Conservation (phyloP, 2,329 filamentous ascomycete genomes). For the Zelopaecilomyces penicillatus region DNA sequence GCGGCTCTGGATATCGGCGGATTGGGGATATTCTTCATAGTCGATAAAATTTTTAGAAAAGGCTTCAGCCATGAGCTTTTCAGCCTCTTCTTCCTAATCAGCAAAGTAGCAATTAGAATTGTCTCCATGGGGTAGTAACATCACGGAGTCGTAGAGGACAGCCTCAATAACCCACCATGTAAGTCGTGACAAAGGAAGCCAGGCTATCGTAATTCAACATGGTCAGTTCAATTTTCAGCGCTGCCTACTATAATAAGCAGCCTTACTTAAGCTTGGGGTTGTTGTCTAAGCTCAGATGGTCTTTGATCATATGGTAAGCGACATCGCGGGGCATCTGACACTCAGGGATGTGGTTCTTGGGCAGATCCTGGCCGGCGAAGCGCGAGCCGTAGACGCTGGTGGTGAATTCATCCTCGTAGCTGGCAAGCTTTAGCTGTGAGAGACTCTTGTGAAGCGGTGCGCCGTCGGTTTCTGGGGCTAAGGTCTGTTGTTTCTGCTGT, state of each 20-base stretch:
- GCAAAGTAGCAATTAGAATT: slow-evolving; percentile 1
- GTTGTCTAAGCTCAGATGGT: slow-evolving; percentile 84
- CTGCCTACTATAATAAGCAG: neutral
- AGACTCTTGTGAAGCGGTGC: slow-evolving; percentile 13
- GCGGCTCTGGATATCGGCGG: slow-evolving; percentile 81
- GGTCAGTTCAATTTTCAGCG: slow-evolving; percentile 6
- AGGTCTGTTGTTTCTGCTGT: too few species aligned
- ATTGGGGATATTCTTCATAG: slow-evolving; percentile 76
- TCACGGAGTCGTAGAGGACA: neutral
- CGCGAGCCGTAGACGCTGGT: slow-evolving; percentile 81
- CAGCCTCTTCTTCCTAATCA: slow-evolving; percentile 78
- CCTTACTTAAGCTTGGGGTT: slow-evolving; percentile 77
- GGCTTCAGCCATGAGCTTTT: slow-evolving; percentile 88
- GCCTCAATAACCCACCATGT: slow-evolving; percentile 58
- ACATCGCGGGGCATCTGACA: slow-evolving; percentile 82
- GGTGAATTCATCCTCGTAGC: slow-evolving; percentile 52
- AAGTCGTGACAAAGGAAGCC: slow-evolving; percentile 90
- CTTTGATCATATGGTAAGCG: slow-evolving; percentile 96
- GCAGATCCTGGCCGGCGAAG: slow-evolving; percentile 74
- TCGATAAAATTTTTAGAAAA: slow-evolving; percentile 96
- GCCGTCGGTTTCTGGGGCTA: too few species aligned
- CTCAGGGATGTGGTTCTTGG: slow-evolving; percentile 80
- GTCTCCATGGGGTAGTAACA: slow-evolving; percentile 3
- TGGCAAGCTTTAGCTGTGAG: slow-evolving; percentile 37
- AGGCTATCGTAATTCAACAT: slow-evolving; percentile 43